phyloP scores from a whole-genome alignment of 2,329 filamentous ascomycete genomes.

The Thermothelomyces thermophilus region DNA sequence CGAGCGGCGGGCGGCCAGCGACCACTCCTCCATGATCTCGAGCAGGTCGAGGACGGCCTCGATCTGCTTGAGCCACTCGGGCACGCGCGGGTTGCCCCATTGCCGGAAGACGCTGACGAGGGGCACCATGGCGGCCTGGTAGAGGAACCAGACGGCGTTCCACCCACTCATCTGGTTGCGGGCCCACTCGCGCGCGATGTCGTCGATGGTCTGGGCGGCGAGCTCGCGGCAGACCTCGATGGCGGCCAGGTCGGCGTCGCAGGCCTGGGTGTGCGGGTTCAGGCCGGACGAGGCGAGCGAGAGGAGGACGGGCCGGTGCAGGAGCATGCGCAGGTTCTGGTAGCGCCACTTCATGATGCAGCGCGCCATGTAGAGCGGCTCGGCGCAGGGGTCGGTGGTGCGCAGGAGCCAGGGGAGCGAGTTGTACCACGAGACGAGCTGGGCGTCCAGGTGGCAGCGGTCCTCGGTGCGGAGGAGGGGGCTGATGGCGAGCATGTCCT shows the following conservation, averaged over 20 bases:
- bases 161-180: conserved; percentile 71
- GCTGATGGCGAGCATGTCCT: conserved; percentile 65
- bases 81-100: conserved; percentile 41
- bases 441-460: conserved; percentile 57
- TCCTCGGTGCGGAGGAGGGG: conserved; percentile 62
- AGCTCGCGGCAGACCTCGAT: conserved; percentile 63
- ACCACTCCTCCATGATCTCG: conserved; percentile 59
- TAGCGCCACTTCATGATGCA: conserved; percentile 79
- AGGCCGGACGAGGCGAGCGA: conserved; percentile 53
- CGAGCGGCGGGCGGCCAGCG: conserved; percentile 54
- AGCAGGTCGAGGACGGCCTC: conserved; percentile 54
- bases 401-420: conserved; percentile 60
- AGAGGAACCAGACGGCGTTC: conserved; percentile 78
- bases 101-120: conserved; percentile 70
- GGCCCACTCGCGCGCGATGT: conserved; percentile 63
- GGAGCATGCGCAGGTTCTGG: conserved; percentile 68
- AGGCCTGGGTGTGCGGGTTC: conserved; percentile 36
- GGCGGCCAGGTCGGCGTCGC: conserved; percentile 58
- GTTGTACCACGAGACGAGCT: conserved; percentile 66
- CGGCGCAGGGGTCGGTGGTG: conserved; percentile 60
- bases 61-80: conserved; percentile 51
- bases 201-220: conserved; percentile 63
- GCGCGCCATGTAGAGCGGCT: conserved; percentile 62
- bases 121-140: conserved; percentile 73
- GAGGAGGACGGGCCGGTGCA: conserved; percentile 66